Evolutionary conservation across 202 grass and related monocot genomes (phyloP), one percentile per base, ranked within the genome.

Genomic region (Digitaria exilis): DNA sequence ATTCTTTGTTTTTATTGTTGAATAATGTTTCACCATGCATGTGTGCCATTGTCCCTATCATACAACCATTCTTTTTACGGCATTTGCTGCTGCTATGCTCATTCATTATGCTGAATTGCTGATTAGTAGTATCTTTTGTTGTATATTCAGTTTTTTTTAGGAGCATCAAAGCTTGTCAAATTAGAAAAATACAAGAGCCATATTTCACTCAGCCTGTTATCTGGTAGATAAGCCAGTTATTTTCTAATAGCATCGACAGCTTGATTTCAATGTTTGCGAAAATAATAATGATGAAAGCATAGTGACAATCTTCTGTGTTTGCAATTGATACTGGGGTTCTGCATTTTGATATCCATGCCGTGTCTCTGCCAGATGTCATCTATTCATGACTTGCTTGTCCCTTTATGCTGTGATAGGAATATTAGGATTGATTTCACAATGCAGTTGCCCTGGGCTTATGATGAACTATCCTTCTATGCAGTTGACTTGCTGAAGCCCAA

Each of bases 381-480:
- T 31, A 21, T 54, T 21, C 8, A 54, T 21, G 3, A 3, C 4
- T 6, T 19, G 12, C 58, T n/a, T 81, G 15, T 41, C 28, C 10
- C 0, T 10, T 24, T 39, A 34, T 73, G 15, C 22, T 19, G 32
- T 75, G 44, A 51, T 71, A 7, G n/a, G 37, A 15, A 54, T 4
- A 17, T 46, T 39, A n/a, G 30, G n/a, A 52, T 35, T 46, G 21
- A 39, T 79, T 66, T 75, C 63, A 17, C 6, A 2, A 12, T 34
- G 24, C 31, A 43, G 68, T 34, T 80, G 69, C 63, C 5, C 22
- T 10, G 16, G 25, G 30, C 58, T 88, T 43, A 86, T 17, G n/a
- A 17, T 62, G n/a, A 55, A n/a, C 43, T 14, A 0, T 73, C 51
- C 13, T 61, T 32, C 35, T 65, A n/a, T 86, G 50, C 86, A 97